Evolutionary conservation across 1,139 yeast species (phyloP), one percentile per base, ranked within the genome.

Genomic region (Yamadazyma blattariae): DNA sequence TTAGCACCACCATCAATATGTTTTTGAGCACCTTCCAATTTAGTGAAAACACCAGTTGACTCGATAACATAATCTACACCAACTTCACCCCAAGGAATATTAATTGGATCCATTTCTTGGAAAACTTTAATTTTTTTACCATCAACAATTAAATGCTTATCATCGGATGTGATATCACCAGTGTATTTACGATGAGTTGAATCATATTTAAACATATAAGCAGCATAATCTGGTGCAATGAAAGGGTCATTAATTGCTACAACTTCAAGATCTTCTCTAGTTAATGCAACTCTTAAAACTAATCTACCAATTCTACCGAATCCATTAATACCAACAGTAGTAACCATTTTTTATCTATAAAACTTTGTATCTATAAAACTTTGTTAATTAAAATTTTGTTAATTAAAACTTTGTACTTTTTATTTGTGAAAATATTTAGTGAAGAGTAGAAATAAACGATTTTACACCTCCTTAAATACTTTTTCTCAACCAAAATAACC

Each of bases 281-380:
- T 52, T 54, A 82, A 71, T 49, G 92, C 92, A 59, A 82, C 75
- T 75, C 94, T 81, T 61, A 82, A 73, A 51, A 84, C 94, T 60
- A 83, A 79, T 70, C 94, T 87, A 52, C 94, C 94, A 55, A 83
- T 83, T 69, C 94, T 81, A 56, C 94, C 94, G 81, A 83, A 83
- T 60, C 92, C 92, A 82, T 83, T 83, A 66, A 83, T 84, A 74
- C 92, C 92, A 64, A 83, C 71, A 44, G 60, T 67, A 54, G 72
- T 58, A 58, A 64, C 65, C 66, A 60, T 60, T 49, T 24, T 44
- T 22, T 13, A 16, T 27, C n/a, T n/a, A n/a, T n/a, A n/a, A n/a
- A n/a, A n/a, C n/a, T n/a, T n/a, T n/a, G n/a, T n/a, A n/a, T n/a
- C n/a, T n/a, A n/a, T n/a, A n/a, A n/a, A n/a, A n/a, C n/a, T n/a